Percentiles rank a stretch among this genome's conserved stretches.
Conservation (phyloP, 2,329 filamentous ascomycete species). For the Claviceps digitariae region DNA sequence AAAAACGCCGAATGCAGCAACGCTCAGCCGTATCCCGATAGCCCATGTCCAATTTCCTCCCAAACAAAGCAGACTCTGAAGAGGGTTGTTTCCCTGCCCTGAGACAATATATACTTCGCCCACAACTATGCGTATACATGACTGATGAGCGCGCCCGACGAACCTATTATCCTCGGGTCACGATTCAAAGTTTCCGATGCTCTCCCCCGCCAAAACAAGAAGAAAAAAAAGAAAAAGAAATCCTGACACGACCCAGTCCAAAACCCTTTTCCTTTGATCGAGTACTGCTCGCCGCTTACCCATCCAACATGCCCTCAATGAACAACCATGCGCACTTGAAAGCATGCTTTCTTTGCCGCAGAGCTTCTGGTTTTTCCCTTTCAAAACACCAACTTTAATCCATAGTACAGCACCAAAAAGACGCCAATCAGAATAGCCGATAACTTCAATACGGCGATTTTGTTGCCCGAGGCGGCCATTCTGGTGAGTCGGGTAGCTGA, state of each 20-base stretch:
- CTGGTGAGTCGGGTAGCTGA: slow-evolving; percentile 70
- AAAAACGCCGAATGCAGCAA: not conserved
- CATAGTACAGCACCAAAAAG: slow-evolving; percentile 65
- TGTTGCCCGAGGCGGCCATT: slow-evolving; percentile 87
- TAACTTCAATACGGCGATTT: slow-evolving; percentile 79
- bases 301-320: too few relatives aligned
- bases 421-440: slow-evolving; percentile 65
- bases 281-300: too few relatives aligned
- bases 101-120: too few relatives aligned
- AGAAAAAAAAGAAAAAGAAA: not conserved
- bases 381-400: slow-evolving; percentile 49
- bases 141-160: too few relatives aligned
- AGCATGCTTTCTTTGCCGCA: too few relatives aligned
- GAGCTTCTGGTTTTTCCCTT: not conserved
- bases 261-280: not conserved
- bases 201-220: too few relatives aligned
- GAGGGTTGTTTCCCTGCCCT: not conserved
- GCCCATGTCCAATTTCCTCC: not conserved
- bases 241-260: not conserved
- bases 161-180: too few relatives aligned
- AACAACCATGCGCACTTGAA: too few relatives aligned
- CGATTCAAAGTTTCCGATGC: too few relatives aligned
- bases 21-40: not conserved
- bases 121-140: not conserved
- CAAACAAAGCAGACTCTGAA: not conserved